These are phyloP conservation scores for Rhizophagus clarus DNA, from an alignment of 192 early-diverging fungal genomes.

Conservation along the genomic window DNA sequence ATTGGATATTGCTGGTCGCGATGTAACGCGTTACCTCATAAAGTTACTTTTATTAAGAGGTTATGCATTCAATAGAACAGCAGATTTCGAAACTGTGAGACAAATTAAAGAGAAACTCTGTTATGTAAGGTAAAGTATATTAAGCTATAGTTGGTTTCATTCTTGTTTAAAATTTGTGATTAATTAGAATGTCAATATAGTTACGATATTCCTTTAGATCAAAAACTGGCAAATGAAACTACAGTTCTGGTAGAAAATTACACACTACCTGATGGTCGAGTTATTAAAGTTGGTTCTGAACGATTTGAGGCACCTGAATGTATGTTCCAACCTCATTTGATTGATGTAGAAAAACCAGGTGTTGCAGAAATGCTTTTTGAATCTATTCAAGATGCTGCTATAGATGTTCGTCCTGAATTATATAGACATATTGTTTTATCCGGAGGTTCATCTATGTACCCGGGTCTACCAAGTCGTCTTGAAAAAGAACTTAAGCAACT, in stretches of 20 bases:
- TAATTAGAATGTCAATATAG: constrained; percentile 43
- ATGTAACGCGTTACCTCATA: constrained; percentile 96
- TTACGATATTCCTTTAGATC: constrained; percentile 93
- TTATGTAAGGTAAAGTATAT: constrained; percentile 81
- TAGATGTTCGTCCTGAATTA: constrained; percentile 92
- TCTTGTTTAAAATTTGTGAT: background rate
- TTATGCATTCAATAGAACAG: constrained; percentile 96
- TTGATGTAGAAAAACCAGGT: constrained; percentile 92
- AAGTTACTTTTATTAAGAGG: constrained; percentile 92
- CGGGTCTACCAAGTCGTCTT: constrained; percentile 92
- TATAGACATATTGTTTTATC: constrained; percentile 99
- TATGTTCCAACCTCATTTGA: constrained; percentile 96
- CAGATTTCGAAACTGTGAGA: constrained; percentile 97
- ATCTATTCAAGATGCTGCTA: constrained; percentile 85
- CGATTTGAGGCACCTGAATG: constrained; percentile 98
- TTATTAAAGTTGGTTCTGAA: constrained; percentile 98
- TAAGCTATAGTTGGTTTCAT: background rate
- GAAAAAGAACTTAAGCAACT: constrained; percentile 99
- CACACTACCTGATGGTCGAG: constrained; percentile 95
- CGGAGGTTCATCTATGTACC: constrained; percentile 99
- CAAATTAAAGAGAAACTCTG: constrained; percentile 98
- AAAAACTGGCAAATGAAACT: constrained; percentile 94
- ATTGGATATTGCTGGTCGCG: constrained; percentile 94
- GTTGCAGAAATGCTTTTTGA: constrained; percentile 97
- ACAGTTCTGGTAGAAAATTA: constrained; percentile 96